Conservation (phyloP, 441 rosid species). For the Croton laevigatus region DNA sequence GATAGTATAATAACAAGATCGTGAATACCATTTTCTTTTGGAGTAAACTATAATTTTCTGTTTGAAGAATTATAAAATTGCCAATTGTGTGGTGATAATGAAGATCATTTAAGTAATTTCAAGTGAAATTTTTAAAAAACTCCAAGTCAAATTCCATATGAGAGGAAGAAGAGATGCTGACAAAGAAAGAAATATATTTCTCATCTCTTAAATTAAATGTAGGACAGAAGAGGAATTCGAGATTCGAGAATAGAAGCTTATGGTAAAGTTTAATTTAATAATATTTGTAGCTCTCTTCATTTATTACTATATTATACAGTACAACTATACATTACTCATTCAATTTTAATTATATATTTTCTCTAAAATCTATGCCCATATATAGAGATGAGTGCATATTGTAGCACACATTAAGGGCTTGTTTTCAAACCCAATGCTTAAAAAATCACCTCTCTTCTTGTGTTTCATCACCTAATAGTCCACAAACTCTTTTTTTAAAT, state of each 20-base stretch:
- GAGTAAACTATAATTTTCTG: too few species aligned
- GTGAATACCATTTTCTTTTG: too few species aligned
- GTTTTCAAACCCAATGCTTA: constrained; percentile 29
- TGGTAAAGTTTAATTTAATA: constrained; percentile 7
- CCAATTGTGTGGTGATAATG: too few species aligned
- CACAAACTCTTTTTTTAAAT: not conserved
- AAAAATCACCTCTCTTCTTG: constrained; percentile 19
- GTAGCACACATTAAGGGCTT: constrained; percentile 39
- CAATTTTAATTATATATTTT: constrained; percentile 4
- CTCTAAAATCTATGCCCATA: constrained; percentile 24
- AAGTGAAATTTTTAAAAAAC: not conserved
- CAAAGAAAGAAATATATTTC: constrained; percentile 15
- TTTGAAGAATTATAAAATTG: not conserved
- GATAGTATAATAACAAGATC: too few species aligned
- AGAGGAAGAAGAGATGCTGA: constrained; percentile 26
- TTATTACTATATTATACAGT: not conserved
- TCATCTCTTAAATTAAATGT: not conserved
- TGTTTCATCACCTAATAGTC: constrained; percentile 32
- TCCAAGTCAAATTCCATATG: constrained; percentile 26
- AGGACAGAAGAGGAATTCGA: constrained; percentile 24
- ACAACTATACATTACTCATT: constrained; percentile 6
- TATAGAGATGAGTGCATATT: constrained; percentile 45
- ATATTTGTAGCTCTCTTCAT: not conserved
- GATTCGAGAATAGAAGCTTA: constrained; percentile 51
- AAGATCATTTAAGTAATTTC: not conserved